phyloP scores from a whole-genome alignment of 2,329 filamentous ascomycete genomes.

The Exophiala sp. region DNA sequence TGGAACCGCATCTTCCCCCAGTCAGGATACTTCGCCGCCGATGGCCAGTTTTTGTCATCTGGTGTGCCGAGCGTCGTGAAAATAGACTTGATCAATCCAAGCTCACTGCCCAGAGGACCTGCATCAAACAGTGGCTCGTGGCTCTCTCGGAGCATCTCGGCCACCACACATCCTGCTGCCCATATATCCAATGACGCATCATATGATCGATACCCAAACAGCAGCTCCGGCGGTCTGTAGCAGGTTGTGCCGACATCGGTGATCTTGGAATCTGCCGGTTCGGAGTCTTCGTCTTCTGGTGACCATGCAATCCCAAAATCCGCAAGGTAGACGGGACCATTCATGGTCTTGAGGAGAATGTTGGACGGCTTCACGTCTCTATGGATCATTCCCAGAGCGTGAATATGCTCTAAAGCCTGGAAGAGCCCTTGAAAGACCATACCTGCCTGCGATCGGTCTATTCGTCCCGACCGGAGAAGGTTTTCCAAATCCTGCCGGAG shows the following conservation, averaged over 20 bases:
- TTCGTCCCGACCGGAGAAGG: slow-evolving; percentile 48
- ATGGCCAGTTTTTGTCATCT: slow-evolving; percentile 70
- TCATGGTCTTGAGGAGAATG: slow-evolving; percentile 62
- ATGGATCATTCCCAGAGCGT: slow-evolving; percentile 73
- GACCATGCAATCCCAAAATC: slow-evolving; percentile 94
- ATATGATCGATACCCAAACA: slow-evolving; percentile 78
- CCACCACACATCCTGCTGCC: slow-evolving; percentile 77
- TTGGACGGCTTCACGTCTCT: slow-evolving; percentile 93
- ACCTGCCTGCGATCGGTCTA: slow-evolving; percentile 37
- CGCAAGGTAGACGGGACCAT: slow-evolving; percentile 69
- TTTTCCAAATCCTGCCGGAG: slow-evolving; percentile 65
- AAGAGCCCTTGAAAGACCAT: slow-evolving; percentile 63
- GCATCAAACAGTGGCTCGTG: slow-evolving; percentile 70
- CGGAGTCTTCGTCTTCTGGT: slow-evolving; percentile 51
- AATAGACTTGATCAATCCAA: slow-evolving; percentile 84
- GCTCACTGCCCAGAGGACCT: slow-evolving; percentile 82
- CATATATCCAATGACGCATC: slow-evolving; percentile 74
- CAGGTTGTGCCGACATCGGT: slow-evolving; percentile 89
- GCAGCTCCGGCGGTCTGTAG: slow-evolving; percentile 81
- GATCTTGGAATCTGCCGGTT: slow-evolving; percentile 65
- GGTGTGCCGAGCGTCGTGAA: slow-evolving; percentile 90
- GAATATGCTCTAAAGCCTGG: slow-evolving; percentile 63
- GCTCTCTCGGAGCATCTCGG: slow-evolving; percentile 59
- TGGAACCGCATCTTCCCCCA: slow-evolving; percentile 83
- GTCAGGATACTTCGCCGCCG: slow-evolving; percentile 58